These are phyloP conservation scores for Xerocomellus dryophilus DNA, from an alignment of 768 basidiomycete genomes.

Conservation along the genomic window DNA sequence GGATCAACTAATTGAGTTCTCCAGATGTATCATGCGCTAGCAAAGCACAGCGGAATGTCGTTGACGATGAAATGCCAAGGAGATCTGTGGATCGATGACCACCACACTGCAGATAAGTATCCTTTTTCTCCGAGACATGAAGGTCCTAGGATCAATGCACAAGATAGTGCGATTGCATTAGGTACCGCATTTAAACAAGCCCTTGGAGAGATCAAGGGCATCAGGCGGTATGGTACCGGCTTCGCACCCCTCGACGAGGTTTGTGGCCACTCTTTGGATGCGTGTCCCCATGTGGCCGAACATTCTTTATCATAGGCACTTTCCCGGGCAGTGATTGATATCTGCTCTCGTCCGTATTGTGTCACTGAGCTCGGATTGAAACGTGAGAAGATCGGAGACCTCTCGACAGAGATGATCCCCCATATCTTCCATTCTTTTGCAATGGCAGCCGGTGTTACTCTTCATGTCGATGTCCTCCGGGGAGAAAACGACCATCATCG, in stretches of 20 bases:
- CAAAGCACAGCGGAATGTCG: conserved; percentile 95
- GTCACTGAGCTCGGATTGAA: conserved; percentile 85
- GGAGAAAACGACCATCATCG: conserved; percentile 98
- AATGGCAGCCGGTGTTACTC: conserved; percentile 90
- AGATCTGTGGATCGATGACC: conserved; percentile 97
- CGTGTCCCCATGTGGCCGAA: background rate
- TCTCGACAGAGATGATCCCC: conserved; percentile 97
- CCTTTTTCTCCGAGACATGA: conserved; percentile 12
- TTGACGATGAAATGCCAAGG: conserved; percentile 89
- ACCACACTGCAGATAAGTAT: conserved; percentile 95
- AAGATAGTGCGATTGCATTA: conserved; percentile 85
- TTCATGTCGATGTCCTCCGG: conserved; percentile 91
- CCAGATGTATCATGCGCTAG: conserved; percentile 97
- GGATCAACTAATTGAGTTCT: background rate
- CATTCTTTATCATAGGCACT: conserved; percentile 62
- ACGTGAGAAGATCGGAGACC: conserved; percentile 90
- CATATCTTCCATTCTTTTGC: conserved; percentile 98
- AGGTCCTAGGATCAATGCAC: conserved; percentile 38
- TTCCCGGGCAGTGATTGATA: conserved; percentile 94
- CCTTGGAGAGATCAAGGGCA: conserved; percentile 90
- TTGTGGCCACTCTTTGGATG: conserved; percentile 5
- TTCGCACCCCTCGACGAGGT: conserved; percentile 98
- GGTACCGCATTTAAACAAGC: conserved; percentile 93
- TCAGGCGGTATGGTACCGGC: conserved; percentile 92
- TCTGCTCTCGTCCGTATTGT: conserved; percentile 96